phyloP scores from a whole-genome alignment of 164 flowering plant species.

The Echeveria elegans region DNA sequence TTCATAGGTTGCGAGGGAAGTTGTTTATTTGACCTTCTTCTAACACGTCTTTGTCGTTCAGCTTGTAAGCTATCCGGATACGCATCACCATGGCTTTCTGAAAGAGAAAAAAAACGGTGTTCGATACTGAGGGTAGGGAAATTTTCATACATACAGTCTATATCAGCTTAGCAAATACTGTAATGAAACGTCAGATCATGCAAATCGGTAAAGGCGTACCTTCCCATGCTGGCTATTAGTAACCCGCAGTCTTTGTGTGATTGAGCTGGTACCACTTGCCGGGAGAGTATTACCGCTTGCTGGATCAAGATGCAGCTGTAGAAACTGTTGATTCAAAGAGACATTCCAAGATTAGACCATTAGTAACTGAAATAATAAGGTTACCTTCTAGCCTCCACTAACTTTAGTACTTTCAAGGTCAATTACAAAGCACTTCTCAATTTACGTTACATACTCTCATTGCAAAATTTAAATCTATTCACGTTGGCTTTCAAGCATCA shows the following conservation, averaged over 20 bases:
- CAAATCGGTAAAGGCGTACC: constrained; percentile 29
- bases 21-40: constrained; percentile 90
- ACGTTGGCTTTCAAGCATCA: background rate
- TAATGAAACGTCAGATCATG: background rate
- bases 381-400: background rate
- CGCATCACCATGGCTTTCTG: constrained; percentile 97
- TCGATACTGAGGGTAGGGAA: background rate
- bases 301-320: constrained; percentile 84
- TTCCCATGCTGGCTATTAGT: constrained; percentile 90
- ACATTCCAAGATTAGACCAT: background rate
- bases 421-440: background rate
- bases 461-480: background rate
- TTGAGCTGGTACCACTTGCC: constrained; percentile 56
- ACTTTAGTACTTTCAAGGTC: background rate
- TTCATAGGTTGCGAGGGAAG: constrained; percentile 51
- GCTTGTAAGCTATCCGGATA: constrained; percentile 69
- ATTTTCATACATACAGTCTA: too few relatives aligned
- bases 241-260: constrained; percentile 60
- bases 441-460: background rate
- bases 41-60: constrained; percentile 48
- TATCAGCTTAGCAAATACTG: background rate
- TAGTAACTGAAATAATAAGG: background rate
- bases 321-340: constrained; percentile 50
- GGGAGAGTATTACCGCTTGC: constrained; percentile 79
- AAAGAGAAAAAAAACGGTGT: background rate